Percentiles rank a stretch among this genome's conserved stretches.
Conservation (phyloP, 169 alveolate genomes). For the Eimeria necatrix region DNA sequence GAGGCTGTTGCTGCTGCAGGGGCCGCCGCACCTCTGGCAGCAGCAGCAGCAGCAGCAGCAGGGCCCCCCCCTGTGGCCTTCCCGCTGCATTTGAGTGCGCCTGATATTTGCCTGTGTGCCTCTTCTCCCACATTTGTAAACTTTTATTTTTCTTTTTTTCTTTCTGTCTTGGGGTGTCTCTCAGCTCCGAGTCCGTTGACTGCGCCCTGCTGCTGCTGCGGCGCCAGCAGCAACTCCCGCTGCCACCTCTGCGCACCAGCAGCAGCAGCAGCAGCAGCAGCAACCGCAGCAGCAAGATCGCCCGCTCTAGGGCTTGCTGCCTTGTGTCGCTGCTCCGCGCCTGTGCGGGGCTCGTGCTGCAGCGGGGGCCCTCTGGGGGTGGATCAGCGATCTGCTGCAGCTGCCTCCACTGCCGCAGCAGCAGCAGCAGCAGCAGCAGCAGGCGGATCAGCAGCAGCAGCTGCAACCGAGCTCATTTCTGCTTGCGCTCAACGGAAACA, state of each 20-base stretch:
- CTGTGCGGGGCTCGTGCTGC: background rate
- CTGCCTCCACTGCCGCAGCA: background rate
- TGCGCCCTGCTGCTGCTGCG: background rate
- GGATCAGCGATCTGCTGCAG: background rate
- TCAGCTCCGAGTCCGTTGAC: background rate
- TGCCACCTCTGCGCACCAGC: background rate
- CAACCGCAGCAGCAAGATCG: background rate
- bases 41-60: background rate
- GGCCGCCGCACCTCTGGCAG: background rate
- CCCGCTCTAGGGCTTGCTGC: background rate
- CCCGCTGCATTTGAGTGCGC: background rate
- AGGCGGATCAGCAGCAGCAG: background rate
- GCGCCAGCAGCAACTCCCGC: conserved; percentile 1
- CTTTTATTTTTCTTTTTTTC: background rate
- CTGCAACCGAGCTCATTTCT: background rate
- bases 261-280: conserved; percentile 33
- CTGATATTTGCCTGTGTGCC: background rate
- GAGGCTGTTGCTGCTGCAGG: conserved; percentile 33
- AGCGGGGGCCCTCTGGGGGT: background rate
- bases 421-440: background rate
- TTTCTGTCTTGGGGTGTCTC: conserved; percentile 14
- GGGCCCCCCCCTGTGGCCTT: conserved; percentile 1
- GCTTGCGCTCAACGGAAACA: background rate
- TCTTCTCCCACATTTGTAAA: background rate
- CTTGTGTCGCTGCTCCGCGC: background rate